Base-by-base conservation (phyloP, 1,284 basidiomycete genomes). In the Ustilago nuda region DNA sequence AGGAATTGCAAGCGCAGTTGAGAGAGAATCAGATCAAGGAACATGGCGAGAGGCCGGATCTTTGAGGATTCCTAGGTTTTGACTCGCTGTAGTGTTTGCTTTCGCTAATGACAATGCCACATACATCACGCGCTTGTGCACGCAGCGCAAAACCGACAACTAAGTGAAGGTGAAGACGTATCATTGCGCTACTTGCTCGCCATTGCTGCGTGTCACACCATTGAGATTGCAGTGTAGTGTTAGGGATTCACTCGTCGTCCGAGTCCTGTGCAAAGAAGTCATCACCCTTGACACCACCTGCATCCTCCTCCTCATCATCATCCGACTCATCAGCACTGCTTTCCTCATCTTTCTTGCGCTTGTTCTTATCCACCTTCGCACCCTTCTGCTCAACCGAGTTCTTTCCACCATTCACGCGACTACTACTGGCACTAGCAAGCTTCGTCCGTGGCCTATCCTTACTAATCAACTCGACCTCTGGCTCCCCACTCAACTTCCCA, bases 251-350 rank as follows among this genome's bases (percentile, higher is more conserved):
- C 23, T 75, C 63, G n/a, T 70, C 66, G 17, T 75, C 72, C 2
- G 76, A 78, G n/a, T 72, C 65, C 11, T 69, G 65, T 8, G 71
- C 78, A 54, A 79, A 79, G 46, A 79, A 79, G 51, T 79, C 78
- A 36, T 79, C 78, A 19, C 57, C 73, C 57, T 71, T 62, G 61
- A 76, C 67, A 27, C 61, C 70, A 12, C 51, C 19, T 55, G 41
- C 39, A 30, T 53, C 55, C 9, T 67, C 56, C 3, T 27, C 23
- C 23, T 27, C 23, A 27, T 58, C 57, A 6, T 48, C 52, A 9
- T 68, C 13, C n/a, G 48, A 30, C 23, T 33, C 60, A 0, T 55
- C 59, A 23, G 46, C 61, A 39, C 33, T 70, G 56, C 19, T 69
- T 7, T 50, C 52, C 56, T 66, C 50, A 30, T 72, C 57, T 4